phyloP scores from a whole-genome alignment of 1,284 basidiomycete genomes.

The Coriolopsis trogii region DNA sequence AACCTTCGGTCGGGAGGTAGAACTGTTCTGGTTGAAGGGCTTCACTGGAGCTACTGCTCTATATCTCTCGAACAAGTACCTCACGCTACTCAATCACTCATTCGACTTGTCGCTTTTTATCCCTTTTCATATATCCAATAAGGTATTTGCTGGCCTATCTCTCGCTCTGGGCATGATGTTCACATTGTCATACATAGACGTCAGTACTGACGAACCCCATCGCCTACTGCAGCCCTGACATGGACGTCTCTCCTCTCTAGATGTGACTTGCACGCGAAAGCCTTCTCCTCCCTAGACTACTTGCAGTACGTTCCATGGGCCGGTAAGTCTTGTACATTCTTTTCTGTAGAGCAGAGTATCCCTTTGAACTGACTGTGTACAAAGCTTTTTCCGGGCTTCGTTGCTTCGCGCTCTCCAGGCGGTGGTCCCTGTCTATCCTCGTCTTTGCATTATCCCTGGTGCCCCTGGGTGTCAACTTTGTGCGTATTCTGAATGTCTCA shows the following conservation, averaged over 20 bases:
- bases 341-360: too few species aligned
- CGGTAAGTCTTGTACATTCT: neutral
- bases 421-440: neutral
- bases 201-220: too few species aligned
- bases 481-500: neutral
- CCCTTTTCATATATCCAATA: conserved; percentile 1
- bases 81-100: neutral
- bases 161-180: too few species aligned
- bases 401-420: neutral
- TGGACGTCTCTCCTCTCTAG: neutral
- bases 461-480: neutral
- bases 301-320: conserved; percentile 7
- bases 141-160: too few species aligned
- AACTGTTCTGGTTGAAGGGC: neutral
- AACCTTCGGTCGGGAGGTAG: conserved; percentile 1
- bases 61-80: conserved; percentile 1
- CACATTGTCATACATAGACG: too few species aligned
- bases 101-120: neutral
- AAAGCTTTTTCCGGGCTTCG: conserved; percentile 1
- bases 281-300: neutral
- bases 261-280: neutral
- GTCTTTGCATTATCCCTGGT: neutral
- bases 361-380: neutral
- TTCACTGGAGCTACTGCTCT: conserved; percentile 1
- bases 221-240: neutral